A percentile compares a stretch with the other conserved stretches of the same genome.
Evolutionary conservation across 1,284 basidiomycete genomes (phyloP).

Genomic region (Pulveroboletus sp.): DNA sequence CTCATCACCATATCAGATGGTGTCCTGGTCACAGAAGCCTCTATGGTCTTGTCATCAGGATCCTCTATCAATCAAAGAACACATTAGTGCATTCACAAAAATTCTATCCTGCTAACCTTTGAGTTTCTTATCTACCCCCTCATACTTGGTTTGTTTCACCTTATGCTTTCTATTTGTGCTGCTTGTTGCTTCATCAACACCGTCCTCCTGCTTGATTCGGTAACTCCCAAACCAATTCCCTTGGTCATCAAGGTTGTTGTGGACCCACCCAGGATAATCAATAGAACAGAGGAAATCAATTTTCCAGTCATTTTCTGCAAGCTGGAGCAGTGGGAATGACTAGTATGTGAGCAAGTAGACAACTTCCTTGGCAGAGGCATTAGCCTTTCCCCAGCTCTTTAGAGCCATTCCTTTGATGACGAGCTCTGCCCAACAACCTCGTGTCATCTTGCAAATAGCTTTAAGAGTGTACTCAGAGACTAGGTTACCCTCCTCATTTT

Average conservation of each 20-base stretch:
- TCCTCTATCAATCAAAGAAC: too few species aligned
- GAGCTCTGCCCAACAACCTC: not conserved
- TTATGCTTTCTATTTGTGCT: not conserved
- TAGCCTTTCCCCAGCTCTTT: not conserved
- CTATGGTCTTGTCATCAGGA: too few species aligned
- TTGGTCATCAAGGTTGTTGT: not conserved
- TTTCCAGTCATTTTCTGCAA: not conserved
- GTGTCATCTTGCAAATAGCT: not conserved
- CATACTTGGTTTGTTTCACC: not conserved
- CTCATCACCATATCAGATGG: too few species aligned
- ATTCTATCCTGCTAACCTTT: not conserved
- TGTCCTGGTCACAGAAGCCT: too few species aligned
- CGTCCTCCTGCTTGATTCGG: not conserved
- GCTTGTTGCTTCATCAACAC: not conserved
- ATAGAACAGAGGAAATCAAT: not conserved
- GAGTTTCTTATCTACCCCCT: not conserved
- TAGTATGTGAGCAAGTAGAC: not conserved
- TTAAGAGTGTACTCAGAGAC: not conserved
- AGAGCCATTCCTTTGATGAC: not conserved
- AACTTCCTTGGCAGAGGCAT: not conserved
- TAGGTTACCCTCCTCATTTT: not conserved
- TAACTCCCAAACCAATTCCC: not conserved
- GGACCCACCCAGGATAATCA: not conserved
- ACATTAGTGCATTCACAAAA: not conserved
- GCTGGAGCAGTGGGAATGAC: not conserved